Evolutionary conservation across 768 basidiomycete genomes (phyloP).

Genomic region (Collybia nuda): DNA sequence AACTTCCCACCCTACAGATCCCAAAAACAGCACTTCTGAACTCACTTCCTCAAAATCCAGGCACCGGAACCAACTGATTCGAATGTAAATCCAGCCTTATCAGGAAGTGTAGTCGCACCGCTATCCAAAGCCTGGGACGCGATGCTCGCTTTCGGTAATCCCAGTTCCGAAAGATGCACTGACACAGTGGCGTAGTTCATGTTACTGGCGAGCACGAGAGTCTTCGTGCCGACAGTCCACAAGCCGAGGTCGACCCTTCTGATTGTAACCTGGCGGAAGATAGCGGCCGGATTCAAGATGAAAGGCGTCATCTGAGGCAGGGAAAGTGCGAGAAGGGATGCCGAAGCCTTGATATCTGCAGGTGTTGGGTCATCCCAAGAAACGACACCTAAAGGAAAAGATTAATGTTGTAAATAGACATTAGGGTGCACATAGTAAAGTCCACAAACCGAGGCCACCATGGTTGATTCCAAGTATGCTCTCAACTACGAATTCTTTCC

Average conservation of each 20-base stretch:
- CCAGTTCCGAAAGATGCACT: slow-evolving; percentile 30
- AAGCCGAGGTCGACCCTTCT: slow-evolving; percentile 48
- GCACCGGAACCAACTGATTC: slow-evolving; percentile 39
- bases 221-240: slow-evolving; percentile 42
- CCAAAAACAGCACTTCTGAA: no score
- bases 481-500: slow-evolving; percentile 68
- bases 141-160: slow-evolving; percentile 15
- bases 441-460: slow-evolving; percentile 51
- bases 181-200: slow-evolving; percentile 38
- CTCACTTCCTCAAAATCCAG: slow-evolving; percentile 28
- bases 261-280: slow-evolving; percentile 38
- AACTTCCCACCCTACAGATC: neutral
- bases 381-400: slow-evolving; percentile 38
- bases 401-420: neutral
- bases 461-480: slow-evolving; percentile 70
- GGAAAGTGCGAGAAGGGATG: slow-evolving; percentile 47
- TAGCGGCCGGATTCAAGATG: slow-evolving; percentile 41
- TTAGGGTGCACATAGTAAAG: no score
- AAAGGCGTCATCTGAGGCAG: slow-evolving; percentile 45
- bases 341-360: slow-evolving; percentile 49
- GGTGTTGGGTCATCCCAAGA: slow-evolving; percentile 58
- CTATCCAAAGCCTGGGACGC: slow-evolving; percentile 34
- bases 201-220: slow-evolving; percentile 52
- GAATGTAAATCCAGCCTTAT: slow-evolving; percentile 29
- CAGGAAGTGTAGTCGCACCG: slow-evolving; percentile 25